phyloP scores from a whole-genome alignment of 2,329 filamentous ascomycete species.

The Sclerotiophoma versabilis region DNA sequence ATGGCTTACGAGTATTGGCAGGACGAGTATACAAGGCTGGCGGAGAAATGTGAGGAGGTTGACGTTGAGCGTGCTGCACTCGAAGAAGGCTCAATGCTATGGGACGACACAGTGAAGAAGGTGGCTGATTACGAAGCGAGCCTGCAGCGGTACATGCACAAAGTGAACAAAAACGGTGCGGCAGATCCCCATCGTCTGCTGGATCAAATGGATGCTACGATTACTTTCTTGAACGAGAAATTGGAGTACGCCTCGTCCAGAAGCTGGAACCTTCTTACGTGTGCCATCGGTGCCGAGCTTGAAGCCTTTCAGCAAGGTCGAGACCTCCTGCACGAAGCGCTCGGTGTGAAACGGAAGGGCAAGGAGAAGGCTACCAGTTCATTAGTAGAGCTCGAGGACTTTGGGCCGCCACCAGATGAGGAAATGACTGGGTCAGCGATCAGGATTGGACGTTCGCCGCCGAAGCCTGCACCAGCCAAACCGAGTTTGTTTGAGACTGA shows the following conservation, averaged over 20 bases:
- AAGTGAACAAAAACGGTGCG: slow-evolving; percentile 23
- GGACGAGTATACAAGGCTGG: slow-evolving; percentile 65
- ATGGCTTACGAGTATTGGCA: slow-evolving; percentile 78
- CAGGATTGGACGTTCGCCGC: slow-evolving; percentile 36
- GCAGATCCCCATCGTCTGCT: slow-evolving; percentile 29
- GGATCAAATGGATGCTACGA: slow-evolving; percentile 63
- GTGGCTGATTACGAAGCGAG: slow-evolving; percentile 71
- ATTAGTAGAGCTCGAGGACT: slow-evolving; percentile 29
- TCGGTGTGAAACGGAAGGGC: slow-evolving; percentile 39
- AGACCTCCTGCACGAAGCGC: slow-evolving; percentile 58
- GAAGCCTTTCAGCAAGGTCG: slow-evolving; percentile 70
- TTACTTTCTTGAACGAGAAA: slow-evolving; percentile 62
- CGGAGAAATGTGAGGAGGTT: slow-evolving; percentile 63
- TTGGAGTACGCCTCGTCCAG: slow-evolving; percentile 64
- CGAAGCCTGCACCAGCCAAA: slow-evolving; percentile 40
- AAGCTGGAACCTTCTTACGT: slow-evolving; percentile 77
- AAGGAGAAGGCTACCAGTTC: slow-evolving; percentile 35
- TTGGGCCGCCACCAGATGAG: slow-evolving; percentile 31
- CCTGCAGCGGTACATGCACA: slow-evolving; percentile 63
- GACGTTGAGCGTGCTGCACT: slow-evolving; percentile 70
- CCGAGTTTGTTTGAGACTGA: slow-evolving; percentile 49
- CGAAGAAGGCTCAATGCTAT: slow-evolving; percentile 70
- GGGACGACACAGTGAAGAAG: slow-evolving; percentile 67
- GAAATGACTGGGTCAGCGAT: slow-evolving; percentile 43
- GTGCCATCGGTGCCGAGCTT: slow-evolving; percentile 76